phyloP scores from a whole-genome alignment of 352 stramenopile genomes.

The Elongisporangium anandrum region DNA sequence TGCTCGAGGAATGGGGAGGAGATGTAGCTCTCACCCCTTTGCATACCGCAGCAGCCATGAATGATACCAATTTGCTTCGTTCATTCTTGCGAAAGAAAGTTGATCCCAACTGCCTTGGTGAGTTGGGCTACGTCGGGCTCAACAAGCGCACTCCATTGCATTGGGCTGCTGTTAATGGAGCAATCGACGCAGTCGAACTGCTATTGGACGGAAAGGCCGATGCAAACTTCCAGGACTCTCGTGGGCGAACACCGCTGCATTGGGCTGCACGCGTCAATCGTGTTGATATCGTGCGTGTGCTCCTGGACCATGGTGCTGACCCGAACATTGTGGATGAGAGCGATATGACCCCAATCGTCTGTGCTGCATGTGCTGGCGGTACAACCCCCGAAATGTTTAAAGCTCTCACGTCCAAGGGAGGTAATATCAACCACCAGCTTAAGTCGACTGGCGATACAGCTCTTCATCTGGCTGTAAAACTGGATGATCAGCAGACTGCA shows the following conservation, averaged over 20 bases:
- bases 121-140: constrained; percentile 74
- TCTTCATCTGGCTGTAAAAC: constrained; percentile 74
- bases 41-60: constrained; percentile 71
- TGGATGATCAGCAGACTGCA: constrained; percentile 71
- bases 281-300: constrained; percentile 51
- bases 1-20: constrained; percentile 79
- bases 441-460: constrained; percentile 63
- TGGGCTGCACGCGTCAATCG: constrained; percentile 78
- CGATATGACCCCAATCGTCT: constrained; percentile 76
- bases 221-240: constrained; percentile 62
- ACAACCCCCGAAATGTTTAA: constrained; percentile 73
- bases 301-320: constrained; percentile 51
- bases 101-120: constrained; percentile 69
- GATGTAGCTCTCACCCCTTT: constrained; percentile 75
- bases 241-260: constrained; percentile 62
- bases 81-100: constrained; percentile 66
- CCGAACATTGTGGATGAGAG: constrained; percentile 69
- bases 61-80: constrained; percentile 54
- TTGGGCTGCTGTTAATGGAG: constrained; percentile 73
- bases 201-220: constrained; percentile 57
- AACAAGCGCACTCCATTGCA: constrained; percentile 80
- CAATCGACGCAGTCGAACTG: constrained; percentile 49
- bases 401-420: constrained; percentile 45
- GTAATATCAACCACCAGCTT: constrained; percentile 75
- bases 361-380: constrained; percentile 62